These are phyloP conservation scores for Penicillium verhagenii DNA, from an alignment of 495 filamentous ascomycete genomes.

Conservation along the genomic window DNA sequence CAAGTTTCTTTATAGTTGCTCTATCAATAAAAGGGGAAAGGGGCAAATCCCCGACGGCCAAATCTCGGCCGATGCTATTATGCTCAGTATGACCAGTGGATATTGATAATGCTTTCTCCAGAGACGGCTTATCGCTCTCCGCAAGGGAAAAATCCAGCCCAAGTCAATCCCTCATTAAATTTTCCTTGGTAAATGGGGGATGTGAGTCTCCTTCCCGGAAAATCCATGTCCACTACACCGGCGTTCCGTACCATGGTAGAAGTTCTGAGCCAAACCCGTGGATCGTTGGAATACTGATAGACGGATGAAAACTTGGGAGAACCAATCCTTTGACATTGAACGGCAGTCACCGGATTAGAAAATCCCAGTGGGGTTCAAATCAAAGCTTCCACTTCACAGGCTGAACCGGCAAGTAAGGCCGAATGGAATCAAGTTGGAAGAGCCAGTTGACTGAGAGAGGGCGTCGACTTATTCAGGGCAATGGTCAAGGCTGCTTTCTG, in stretches of 20 bases:
- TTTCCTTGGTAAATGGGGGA: constrained; percentile 1
- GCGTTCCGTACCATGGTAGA: not conserved
- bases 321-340: not conserved
- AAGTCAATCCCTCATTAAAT: not conserved
- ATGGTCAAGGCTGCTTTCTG: too few relatives aligned
- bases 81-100: constrained; percentile 12
- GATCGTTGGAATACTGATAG: not conserved
- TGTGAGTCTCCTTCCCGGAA: constrained; percentile 6
- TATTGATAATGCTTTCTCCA: constrained; percentile 16
- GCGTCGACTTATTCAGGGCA: too few relatives aligned
- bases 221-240: not conserved
- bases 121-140: constrained; percentile 13
- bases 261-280: not conserved
- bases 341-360: not conserved
- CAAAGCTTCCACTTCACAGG: not conserved
- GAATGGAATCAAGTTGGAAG: not conserved
- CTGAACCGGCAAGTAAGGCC: not conserved
- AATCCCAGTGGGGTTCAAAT: not conserved
- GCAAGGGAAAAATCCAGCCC: constrained; percentile 2
- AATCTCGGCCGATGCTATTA: constrained; percentile 5
- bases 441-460: not conserved
- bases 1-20: too few relatives aligned
- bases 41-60: not conserved
- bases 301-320: not conserved
- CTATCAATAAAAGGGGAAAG: not conserved